Evolutionary conservation across 2,329 filamentous ascomycete genomes (phyloP).

Genomic region (Ophiostoma montium): DNA sequence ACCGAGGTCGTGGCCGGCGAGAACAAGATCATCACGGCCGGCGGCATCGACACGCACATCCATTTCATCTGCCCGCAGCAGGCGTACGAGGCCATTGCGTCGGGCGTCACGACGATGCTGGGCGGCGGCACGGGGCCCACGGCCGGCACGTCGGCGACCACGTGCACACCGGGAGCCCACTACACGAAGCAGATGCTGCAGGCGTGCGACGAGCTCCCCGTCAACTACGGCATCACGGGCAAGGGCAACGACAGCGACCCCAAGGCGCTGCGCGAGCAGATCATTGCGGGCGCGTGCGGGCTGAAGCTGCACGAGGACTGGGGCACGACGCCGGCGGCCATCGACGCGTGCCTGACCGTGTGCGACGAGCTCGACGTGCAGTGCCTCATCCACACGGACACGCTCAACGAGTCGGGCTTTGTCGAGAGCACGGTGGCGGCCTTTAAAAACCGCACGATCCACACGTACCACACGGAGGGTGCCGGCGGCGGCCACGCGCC

Average conservation of each 20-base stretch:
- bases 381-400: constrained; percentile 90
- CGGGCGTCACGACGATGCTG: constrained; percentile 80
- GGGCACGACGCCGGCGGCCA: constrained; percentile 81
- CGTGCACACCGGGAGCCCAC: constrained; percentile 75
- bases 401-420: constrained; percentile 93
- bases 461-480: constrained; percentile 95
- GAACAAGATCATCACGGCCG: constrained; percentile 79
- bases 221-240: constrained; percentile 83
- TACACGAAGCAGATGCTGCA: constrained; percentile 85
- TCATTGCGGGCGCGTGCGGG: constrained; percentile 71
- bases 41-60: constrained; percentile 80
- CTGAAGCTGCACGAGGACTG: constrained; percentile 95
- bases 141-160: constrained; percentile 81
- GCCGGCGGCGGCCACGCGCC: constrained; percentile 90
- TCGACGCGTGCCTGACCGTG: constrained; percentile 71
- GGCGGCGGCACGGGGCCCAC: constrained; percentile 88
- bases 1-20: constrained; percentile 90
- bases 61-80: constrained; percentile 96
- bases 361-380: constrained; percentile 90
- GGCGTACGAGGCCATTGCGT: constrained; percentile 65
- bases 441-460: constrained; percentile 76
- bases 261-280: constrained; percentile 61
- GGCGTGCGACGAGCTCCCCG: constrained; percentile 63
- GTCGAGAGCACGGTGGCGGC: constrained; percentile 82
- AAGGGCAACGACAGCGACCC: constrained; percentile 80